Conservation (phyloP, 2,329 filamentous ascomycete species). For the Cercospora janseana region DNA sequence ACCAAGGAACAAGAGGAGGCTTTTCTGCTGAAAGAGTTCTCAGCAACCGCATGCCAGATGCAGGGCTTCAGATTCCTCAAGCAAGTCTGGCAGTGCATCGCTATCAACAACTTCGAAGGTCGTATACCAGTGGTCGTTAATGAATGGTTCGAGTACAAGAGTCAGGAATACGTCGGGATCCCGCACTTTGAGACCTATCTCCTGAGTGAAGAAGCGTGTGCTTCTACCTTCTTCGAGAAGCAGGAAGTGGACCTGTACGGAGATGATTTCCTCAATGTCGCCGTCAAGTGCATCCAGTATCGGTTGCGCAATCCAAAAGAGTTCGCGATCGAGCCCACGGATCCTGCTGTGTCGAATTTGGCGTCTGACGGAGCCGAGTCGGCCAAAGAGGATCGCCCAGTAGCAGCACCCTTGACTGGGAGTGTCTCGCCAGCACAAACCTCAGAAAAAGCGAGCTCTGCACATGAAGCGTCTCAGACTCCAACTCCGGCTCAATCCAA, state of each 20-base stretch:
- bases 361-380: background rate
- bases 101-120: constrained; percentile 33
- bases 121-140: constrained; percentile 30
- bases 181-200: constrained; percentile 25
- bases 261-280: constrained; percentile 23
- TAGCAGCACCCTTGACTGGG: background rate
- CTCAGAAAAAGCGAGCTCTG: background rate
- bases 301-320: constrained; percentile 4
- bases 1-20: constrained; percentile 33
- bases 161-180: constrained; percentile 24
- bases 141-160: constrained; percentile 29
- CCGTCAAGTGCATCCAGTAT: constrained; percentile 22
- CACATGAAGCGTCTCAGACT: background rate
- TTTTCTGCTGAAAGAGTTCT: constrained; percentile 34
- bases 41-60: constrained; percentile 30
- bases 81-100: constrained; percentile 36
- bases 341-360: background rate
- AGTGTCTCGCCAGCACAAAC: background rate
- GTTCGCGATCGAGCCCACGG: background rate
- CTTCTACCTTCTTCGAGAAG: constrained; percentile 29
- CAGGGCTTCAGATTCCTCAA: constrained; percentile 39
- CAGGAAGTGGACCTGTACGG: constrained; percentile 24
- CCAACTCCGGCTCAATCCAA: background rate
- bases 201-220: constrained; percentile 21
- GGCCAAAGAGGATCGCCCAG: background rate